Base-by-base conservation (phyloP, 768 basidiomycete species). In the Auriscalpium microsporum region DNA sequence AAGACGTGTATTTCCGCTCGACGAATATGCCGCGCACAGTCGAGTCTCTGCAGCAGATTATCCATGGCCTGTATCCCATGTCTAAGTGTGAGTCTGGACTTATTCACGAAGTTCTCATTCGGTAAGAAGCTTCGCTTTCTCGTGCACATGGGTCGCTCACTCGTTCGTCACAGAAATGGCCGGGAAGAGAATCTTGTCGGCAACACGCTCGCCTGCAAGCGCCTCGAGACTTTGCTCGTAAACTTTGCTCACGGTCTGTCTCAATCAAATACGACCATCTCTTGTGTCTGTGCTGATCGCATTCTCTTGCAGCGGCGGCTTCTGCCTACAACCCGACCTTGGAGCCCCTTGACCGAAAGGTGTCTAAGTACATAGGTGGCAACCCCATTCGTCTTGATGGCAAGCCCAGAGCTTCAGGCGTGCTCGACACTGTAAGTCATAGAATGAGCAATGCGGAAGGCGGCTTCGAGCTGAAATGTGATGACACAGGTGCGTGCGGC, bases 21-120 rank as follows among this genome's bases (percentile, higher is more conserved):
- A 92, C 90, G 2, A 86, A 87, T 63, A 80, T 92, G 67, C 80
- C 87, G 0, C 75, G 90, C 36, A 90, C 88, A 6, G 81, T 84
- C 14, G 86, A 90, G 61, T 83, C 83, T 0, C 68, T 90, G 16
- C 83, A 86, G 60, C 82, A 91, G 59, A 73, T 90, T 37, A 72
- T 87, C n/a, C 75, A 82, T 50, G 88, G 88, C 1, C 66, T 92
- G 48, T 91, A 89, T 62, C 86, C 85, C 1, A 68, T 71, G 8
- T 58, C 68, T 4, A 79, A 80, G 63, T 81, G 78, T 58, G 68
- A 67, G 8, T 61, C 69, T 13, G 66, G 67, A n/a, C 70, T 74
- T 11, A 58, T 75, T 14, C 84, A 86, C 11, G 66, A 74, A 0
- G 68, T 87, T 36, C 66, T 81, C 36, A 68, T 86, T 53, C 76